These are phyloP conservation scores for Zasmidium citrigriseum DNA, from an alignment of 2,329 filamentous ascomycete genomes.

Conservation along the genomic window DNA sequence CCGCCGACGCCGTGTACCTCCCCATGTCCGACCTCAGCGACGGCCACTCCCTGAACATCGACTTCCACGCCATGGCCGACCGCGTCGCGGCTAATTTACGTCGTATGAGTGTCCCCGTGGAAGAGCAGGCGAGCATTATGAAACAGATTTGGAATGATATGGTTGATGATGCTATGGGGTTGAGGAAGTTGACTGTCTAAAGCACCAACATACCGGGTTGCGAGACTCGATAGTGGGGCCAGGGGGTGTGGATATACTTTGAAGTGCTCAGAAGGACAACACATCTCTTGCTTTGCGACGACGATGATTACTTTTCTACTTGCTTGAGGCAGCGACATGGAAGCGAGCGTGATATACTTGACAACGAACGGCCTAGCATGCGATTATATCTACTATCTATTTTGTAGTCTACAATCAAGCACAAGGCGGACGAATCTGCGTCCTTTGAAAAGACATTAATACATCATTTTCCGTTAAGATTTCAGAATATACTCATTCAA, in stretches of 20 bases:
- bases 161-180: constrained; percentile 52
- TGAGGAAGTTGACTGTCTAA: constrained; percentile 28
- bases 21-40: constrained; percentile 62
- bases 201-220: too few species aligned
- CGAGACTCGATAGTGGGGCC: too few species aligned
- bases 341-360: neutral
- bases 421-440: too few species aligned
- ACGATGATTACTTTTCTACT: too few species aligned
- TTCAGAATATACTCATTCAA: neutral
- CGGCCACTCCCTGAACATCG: constrained; percentile 56
- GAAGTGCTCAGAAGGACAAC: too few species aligned
- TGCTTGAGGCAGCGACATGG: too few species aligned
- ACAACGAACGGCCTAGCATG: neutral
- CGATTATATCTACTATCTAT: neutral
- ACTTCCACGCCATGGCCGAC: constrained; percentile 58
- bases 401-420: neutral
- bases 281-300: too few species aligned
- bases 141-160: constrained; percentile 48
- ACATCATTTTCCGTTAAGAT: neutral
- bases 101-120: constrained; percentile 39
- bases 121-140: constrained; percentile 44
- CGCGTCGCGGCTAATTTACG: constrained; percentile 33
- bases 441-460: too few species aligned
- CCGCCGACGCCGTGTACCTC: constrained; percentile 51
- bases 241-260: too few species aligned